phyloP scores from a whole-genome alignment of 1,284 basidiomycete genomes.

The Golubevia pallescens region DNA sequence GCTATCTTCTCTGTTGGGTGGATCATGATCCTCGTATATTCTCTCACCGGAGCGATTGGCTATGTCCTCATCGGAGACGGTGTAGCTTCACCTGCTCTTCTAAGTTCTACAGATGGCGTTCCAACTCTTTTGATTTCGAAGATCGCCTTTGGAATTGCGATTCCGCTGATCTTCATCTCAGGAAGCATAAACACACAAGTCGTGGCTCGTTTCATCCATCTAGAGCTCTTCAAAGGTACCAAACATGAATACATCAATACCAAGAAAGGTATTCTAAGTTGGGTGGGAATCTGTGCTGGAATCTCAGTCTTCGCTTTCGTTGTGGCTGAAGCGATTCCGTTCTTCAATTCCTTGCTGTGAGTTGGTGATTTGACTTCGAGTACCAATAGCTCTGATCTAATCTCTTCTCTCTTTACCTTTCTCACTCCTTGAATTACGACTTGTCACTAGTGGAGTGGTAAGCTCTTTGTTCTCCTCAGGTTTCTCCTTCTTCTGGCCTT shows the following conservation, averaged over 20 bases:
- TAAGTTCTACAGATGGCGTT: constrained; percentile 22
- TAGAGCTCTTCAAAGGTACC: constrained; percentile 35
- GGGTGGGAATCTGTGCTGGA: constrained; percentile 24
- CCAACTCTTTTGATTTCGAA: constrained; percentile 24
- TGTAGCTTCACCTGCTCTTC: constrained; percentile 39
- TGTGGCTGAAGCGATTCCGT: constrained; percentile 35
- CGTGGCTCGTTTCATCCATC: constrained; percentile 39
- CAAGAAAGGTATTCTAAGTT: constrained; percentile 30
- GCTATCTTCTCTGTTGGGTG: constrained; percentile 35
- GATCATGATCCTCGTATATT: constrained; percentile 48
- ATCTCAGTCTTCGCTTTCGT: constrained; percentile 13
- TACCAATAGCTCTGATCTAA: no score
- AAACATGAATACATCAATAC: constrained; percentile 46
- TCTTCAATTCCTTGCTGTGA: constrained; percentile 30
- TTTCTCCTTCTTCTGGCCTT: no score
- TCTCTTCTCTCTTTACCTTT: no score
- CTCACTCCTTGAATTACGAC: no score
- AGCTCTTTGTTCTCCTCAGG: no score
- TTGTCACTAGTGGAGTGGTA: no score
- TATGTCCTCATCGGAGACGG: constrained; percentile 40
- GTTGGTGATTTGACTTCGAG: no score
- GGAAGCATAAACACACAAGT: constrained; percentile 49
- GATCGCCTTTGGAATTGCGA: constrained; percentile 31
- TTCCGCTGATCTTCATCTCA: constrained; percentile 34
- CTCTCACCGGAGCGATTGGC: constrained; percentile 43